Base-by-base conservation (phyloP, 768 basidiomycete species). In the Leccinum barrowsii region DNA sequence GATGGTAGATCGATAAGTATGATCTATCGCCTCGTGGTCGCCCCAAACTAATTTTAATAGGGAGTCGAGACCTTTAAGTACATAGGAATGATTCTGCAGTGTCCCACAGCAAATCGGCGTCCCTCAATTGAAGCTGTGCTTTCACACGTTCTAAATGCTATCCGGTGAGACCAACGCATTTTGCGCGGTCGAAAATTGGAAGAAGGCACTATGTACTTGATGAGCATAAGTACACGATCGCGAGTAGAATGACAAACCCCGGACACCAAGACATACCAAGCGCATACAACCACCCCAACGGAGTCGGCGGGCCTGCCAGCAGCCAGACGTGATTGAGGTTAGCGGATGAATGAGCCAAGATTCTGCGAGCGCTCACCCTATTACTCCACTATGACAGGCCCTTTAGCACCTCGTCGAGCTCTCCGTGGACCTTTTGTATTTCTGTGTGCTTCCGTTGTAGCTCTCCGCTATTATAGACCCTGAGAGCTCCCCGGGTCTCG, bases 401-500 rank as follows among this genome's bases (percentile, higher is more conserved):
- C 34, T 68, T 62, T 42, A 74, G 24, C 6, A 87, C 67, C 12
- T 85, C 82, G 58, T 87, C 85, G 22, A 87, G 73, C 59, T 80
- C 73, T 26, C 68, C 72, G 53, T 85, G 76, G n/a, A 85, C 67
- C 10, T 74, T 75, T 52, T 89, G 87, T 52, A 91, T 77, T 53
- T 76, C 76, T 10, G 66, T 71, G 5, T 79, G 87, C 71, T 85
- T 77, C 7, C 67, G 70, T 50, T 82, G 83, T 35, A 85, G 74
- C 35, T 81, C 82, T 5, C 78, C 83, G 0, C 67, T 67, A 44
- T 67, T 67, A 55, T 63, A 51, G 7, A 85, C 68, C 68, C 72
- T 64, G 52, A 91, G 74, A n/a, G 79, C 83, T 1, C 76, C 75
- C 54, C 88, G 78, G 7, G 85, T 79, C 62, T 83, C 81, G 55